These are phyloP conservation scores for Chaetoscypha palmicola DNA, from an alignment of 2,329 filamentous ascomycete genomes.

Conservation along the genomic window DNA sequence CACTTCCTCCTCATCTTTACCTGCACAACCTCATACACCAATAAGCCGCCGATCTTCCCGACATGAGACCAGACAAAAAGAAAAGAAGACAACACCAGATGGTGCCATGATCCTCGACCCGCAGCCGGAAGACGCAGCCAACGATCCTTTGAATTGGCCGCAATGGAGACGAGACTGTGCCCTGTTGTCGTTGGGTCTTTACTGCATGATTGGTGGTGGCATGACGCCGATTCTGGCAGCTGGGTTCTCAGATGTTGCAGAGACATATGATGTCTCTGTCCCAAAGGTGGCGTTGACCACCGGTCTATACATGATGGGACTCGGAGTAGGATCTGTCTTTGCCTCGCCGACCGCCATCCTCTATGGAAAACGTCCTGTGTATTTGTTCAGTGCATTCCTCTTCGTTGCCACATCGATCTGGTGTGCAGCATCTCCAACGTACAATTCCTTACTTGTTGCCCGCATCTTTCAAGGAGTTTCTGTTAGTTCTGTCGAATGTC, in stretches of 20 bases:
- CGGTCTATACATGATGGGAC: constrained; percentile 87
- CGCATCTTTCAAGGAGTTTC: constrained; percentile 83
- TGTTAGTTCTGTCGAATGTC: constrained; percentile 83
- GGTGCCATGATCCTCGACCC: constrained; percentile 83
- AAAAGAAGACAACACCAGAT: constrained; percentile 72
- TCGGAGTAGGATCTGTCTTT: constrained; percentile 77
- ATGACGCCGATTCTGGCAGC: constrained; percentile 88
- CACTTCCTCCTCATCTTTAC: constrained; percentile 48
- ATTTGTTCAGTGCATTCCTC: constrained; percentile 68
- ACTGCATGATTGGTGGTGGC: constrained; percentile 88
- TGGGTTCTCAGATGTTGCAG: constrained; percentile 75
- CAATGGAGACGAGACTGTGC: constrained; percentile 72
- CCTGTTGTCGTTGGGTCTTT: constrained; percentile 76
- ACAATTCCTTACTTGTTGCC: constrained; percentile 70
- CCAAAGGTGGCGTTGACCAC: constrained; percentile 78
- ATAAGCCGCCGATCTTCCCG: constrained; percentile 14
- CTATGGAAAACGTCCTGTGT: constrained; percentile 85
- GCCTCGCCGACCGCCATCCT: constrained; percentile 87
- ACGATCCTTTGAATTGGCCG: constrained; percentile 92
- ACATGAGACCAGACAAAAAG: constrained; percentile 13
- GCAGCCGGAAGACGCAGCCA: constrained; percentile 82
- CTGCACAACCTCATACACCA: constrained; percentile 12
- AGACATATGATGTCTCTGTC: constrained; percentile 57
- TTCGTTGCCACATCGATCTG: constrained; percentile 73
- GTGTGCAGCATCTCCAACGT: constrained; percentile 80